Base-by-base conservation (phyloP, 805 yeast genomes). In the Metschnikowia continentalis region DNA sequence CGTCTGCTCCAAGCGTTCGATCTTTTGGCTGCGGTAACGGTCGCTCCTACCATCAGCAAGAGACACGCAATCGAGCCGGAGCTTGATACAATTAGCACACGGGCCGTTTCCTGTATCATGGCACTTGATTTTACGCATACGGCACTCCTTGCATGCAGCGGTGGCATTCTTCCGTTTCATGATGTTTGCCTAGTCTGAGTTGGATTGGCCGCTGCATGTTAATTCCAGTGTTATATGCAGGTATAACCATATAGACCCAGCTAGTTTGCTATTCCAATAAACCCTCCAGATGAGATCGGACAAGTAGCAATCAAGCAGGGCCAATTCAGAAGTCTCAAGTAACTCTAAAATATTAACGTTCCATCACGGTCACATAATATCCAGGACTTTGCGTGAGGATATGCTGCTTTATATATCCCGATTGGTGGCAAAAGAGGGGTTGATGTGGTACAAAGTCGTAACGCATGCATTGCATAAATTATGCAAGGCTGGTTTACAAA, bases 81-180 rank as follows among this genome's bases (percentile, higher is more conserved):
- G 50, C 35, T 48, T 45, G 35, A 14, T 37, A 32, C 58, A 55
- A 13, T 43, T 26, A n/a, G 30, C 46, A 45, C 58, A 55, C 7
- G 44, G 30, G 5, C 26, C 20, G 7, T 38, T 35, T 3, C 39
- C 51, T 22, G 32, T 38, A 7, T 23, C 42, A 11, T 30, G 30
- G 32, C 56, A 53, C 36, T 35, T 45, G 20, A 52, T 42, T 22
- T 54, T 50, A 14, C 57, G 45, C 19, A 17, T n/a, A 3, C 56
- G 50, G 41, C 58, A 55, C n/a, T 50, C 46, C 26, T 35, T 26
- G 38, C 58, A 55, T 6, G 58, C 58, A 6, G 42, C 37, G 17
- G 57, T 32, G 17, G 48, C 39, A n/a, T 44, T 46, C 23, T 43
- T 45, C 8, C 57, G 46, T 30, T 46, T 23, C 47, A 44, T 44